Evolutionary conservation across 2,329 filamentous ascomycete genomes (phyloP), one percentile per base, ranked within the genome.

Genomic region (Teratosphaeria viscida): DNA sequence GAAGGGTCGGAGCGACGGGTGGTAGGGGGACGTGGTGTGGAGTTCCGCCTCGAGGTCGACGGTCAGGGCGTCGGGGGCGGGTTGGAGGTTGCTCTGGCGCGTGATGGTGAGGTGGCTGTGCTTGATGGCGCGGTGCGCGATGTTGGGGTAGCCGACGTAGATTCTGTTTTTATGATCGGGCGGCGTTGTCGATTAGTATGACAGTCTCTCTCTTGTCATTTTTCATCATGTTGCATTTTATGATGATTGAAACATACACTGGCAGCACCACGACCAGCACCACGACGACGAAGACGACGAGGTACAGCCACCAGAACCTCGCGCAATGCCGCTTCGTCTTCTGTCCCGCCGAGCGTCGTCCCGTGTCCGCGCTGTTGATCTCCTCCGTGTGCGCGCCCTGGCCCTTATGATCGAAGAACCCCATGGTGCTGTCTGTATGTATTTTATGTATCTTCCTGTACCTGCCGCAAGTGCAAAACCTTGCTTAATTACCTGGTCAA

Each of bases 271-370:
- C 74, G 14, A 87, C 71, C 37, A 84, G 76, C 52, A 80, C 70
- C 53, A 84, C 71, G 61, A 77, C 64, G 59, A 80, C 68, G 57
- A 83, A 70, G 16, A 77, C 69, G 60, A 86, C 73, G 60, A 85
- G 70, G 65, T 85, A 78, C 63, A 78, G 66, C 84, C 84, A 87
- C 85, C 84, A 87, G 66, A 81, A 85, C 26, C 61, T 65, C 35
- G 56, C 59, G 57, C 66, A 67, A 55, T 70, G 66, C 7, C 60
- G 58, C 54, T 64, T 67, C 43, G 59, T 29, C 57, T 63, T 69
- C 72, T 43, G 57, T 10, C 57, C 57, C 23, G n/a, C 7, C 19
- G 53, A 19, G 27, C 2, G 3, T 32, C 23, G 53, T 23, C 27
- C 29, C 3, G 53, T 34, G 29, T 23, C 53, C 8, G n/a, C n/a